Conservation (phyloP, 2,329 filamentous ascomycete species). For the Neonectria hederae region DNA sequence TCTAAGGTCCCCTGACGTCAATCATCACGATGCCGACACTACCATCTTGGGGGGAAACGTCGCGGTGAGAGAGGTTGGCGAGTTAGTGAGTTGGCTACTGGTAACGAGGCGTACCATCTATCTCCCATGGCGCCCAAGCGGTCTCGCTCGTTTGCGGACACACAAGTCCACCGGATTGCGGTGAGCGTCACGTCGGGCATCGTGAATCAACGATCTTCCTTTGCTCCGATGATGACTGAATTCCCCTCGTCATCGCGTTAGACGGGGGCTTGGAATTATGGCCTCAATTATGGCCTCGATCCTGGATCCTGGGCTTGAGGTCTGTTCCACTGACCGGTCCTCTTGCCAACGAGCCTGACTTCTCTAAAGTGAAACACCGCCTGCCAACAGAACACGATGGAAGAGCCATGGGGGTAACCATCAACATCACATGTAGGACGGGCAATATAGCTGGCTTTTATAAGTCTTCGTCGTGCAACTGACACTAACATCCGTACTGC, state of each 20-base stretch:
- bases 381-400: neutral
- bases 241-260: neutral
- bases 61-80: conserved; percentile 12
- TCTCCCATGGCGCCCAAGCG: no score
- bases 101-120: neutral
- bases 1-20: conserved; percentile 39
- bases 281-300: neutral
- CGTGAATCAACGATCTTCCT: neutral
- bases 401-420: neutral
- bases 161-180: neutral
- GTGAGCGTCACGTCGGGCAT: neutral
- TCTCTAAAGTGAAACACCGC: neutral
- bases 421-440: neutral
- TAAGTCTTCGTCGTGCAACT: neutral
- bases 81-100: neutral
- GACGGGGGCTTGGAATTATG: neutral
- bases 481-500: neutral
- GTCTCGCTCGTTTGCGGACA: neutral
- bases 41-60: conserved; percentile 2
- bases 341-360: neutral
- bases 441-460: no score
- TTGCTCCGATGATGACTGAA: neutral
- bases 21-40: neutral
- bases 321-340: neutral
- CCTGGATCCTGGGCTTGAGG: neutral